A percentile compares a stretch with the other conserved stretches of the same genome.
phyloP scores from a whole-genome alignment of 179 eudicot species.

The Nepenthes alata region DNA sequence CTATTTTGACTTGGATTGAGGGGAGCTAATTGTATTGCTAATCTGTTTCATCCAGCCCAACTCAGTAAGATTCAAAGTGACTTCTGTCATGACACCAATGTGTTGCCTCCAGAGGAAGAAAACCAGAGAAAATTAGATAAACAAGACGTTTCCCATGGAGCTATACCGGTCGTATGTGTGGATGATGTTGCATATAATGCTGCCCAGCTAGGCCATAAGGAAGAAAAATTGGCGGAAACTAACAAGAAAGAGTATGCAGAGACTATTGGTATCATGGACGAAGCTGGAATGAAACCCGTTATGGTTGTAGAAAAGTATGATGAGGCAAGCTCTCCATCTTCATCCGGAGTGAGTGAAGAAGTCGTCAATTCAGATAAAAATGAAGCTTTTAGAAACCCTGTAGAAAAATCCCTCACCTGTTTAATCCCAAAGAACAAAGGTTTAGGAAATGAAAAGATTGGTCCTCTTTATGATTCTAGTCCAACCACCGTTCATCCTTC shows the following conservation, averaged over 20 bases:
- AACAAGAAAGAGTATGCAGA: constrained; percentile 3
- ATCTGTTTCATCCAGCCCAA: constrained; percentile 5
- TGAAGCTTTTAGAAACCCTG: constrained; percentile 34
- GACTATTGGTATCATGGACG: neutral
- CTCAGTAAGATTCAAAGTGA: neutral
- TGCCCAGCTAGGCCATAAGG: constrained; percentile 6
- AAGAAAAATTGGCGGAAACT: neutral
- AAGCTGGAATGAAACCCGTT: constrained; percentile 7
- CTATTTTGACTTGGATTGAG: neutral
- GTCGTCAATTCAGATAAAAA: constrained; percentile 29
- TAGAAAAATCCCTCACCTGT: constrained; percentile 40
- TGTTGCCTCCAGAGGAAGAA: neutral
- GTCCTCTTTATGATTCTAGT: constrained; percentile 9
- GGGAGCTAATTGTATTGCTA: neutral
- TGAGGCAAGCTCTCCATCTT: constrained; percentile 33
- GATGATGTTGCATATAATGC: constrained; percentile 12
- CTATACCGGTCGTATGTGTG: constrained; percentile 1
- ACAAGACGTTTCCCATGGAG: neutral
- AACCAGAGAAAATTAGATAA: constrained; percentile 1
- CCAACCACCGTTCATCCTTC: constrained; percentile 18
- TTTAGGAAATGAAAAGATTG: constrained; percentile 4
- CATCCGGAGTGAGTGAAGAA: constrained; percentile 28
- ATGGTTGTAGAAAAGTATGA: constrained; percentile 11
- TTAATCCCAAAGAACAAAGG: constrained; percentile 25
- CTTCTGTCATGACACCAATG: constrained; percentile 2